These are phyloP conservation scores for Aureobasidium musti DNA, from an alignment of 2,329 filamentous ascomycete species.

Conservation along the genomic window DNA sequence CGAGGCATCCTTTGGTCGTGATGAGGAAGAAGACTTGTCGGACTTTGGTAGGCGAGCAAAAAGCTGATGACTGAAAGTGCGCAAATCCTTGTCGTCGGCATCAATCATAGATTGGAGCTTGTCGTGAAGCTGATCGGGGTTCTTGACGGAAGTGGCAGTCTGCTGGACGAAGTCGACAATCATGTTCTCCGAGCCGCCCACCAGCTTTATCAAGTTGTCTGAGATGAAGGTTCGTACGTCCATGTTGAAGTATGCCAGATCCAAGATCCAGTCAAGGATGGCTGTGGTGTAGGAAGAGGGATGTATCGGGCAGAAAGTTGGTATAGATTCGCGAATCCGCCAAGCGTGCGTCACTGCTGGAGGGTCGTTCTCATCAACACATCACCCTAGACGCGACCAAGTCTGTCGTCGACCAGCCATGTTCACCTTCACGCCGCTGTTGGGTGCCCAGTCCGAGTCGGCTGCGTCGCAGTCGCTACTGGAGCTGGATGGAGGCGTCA, in stretches of 20 bases:
- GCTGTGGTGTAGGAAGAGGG: background rate
- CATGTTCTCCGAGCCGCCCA: conserved; percentile 58
- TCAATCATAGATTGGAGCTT: conserved; percentile 58
- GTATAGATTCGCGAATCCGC: conserved; percentile 14
- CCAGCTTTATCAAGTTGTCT: conserved; percentile 55
- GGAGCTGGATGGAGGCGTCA: conserved; percentile 94
- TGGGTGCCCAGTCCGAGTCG: conserved; percentile 86
- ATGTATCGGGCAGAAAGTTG: background rate
- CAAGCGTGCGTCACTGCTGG: conserved; percentile 13
- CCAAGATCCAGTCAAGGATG: background rate
- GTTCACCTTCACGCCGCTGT: conserved; percentile 94
- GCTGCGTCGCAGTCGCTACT: conserved; percentile 91
- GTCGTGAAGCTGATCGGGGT: conserved; percentile 50
- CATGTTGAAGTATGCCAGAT: conserved; percentile 34
- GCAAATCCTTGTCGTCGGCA: conserved; percentile 49
- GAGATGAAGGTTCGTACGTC: conserved; percentile 46
- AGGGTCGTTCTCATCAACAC: background rate
- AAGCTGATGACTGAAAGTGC: conserved; percentile 52
- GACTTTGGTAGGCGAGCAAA: conserved; percentile 42
- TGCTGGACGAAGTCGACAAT: conserved; percentile 60
- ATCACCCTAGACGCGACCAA: background rate
- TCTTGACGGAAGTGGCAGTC: conserved; percentile 55
- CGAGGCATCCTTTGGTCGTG: conserved; percentile 33
- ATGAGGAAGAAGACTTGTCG: conserved; percentile 22
- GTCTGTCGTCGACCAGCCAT: conserved; percentile 56